Percentiles rank a stretch among this genome's conserved stretches.
Conservation (phyloP, 2,329 filamentous ascomycete species). For the Verticillium albo-atrum region DNA sequence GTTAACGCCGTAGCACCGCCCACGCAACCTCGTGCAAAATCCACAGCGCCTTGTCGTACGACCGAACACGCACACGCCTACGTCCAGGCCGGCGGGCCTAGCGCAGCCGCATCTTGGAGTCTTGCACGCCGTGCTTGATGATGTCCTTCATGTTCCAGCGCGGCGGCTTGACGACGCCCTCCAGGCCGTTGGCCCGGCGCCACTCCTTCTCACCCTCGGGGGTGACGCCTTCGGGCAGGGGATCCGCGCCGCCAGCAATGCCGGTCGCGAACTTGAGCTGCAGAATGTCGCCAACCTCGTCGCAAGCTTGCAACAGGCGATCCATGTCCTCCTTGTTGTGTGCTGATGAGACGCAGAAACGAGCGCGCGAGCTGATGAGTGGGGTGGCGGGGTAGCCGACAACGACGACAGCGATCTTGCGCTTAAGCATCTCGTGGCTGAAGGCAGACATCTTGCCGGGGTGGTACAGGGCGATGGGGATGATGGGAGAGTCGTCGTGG, state of each 20-base stretch:
- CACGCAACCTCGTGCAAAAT: background rate
- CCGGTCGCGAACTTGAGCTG: slow-evolving; percentile 98
- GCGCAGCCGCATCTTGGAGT: slow-evolving; percentile 68
- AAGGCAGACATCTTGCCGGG: slow-evolving; percentile 99
- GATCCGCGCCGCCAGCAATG: slow-evolving; percentile 80
- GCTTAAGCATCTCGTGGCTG: slow-evolving; percentile 96
- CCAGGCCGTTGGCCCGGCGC: slow-evolving; percentile 56
- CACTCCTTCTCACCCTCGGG: slow-evolving; percentile 69
- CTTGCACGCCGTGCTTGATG: slow-evolving; percentile 67
- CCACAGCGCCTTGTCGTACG: background rate
- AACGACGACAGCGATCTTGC: slow-evolving; percentile 95
- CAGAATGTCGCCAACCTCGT: slow-evolving; percentile 86
- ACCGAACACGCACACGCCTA: background rate
- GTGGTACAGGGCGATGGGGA: slow-evolving; percentile 91
- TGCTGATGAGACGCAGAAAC: slow-evolving; percentile 92
- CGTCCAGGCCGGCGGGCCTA: slow-evolving; percentile 30
- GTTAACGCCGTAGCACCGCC: background rate
- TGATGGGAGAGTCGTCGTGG: slow-evolving; percentile 96
- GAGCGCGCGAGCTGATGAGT: slow-evolving; percentile 86
- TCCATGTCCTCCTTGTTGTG: slow-evolving; percentile 99
- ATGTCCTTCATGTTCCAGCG: slow-evolving; percentile 85
- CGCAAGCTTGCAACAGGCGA: slow-evolving; percentile 79
- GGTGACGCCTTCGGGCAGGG: slow-evolving; percentile 66
- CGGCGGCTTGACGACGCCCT: slow-evolving; percentile 71
- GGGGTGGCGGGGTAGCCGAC: slow-evolving; percentile 97